Conservation (phyloP, 306 rosid species). For the Gillenia trifoliata region DNA sequence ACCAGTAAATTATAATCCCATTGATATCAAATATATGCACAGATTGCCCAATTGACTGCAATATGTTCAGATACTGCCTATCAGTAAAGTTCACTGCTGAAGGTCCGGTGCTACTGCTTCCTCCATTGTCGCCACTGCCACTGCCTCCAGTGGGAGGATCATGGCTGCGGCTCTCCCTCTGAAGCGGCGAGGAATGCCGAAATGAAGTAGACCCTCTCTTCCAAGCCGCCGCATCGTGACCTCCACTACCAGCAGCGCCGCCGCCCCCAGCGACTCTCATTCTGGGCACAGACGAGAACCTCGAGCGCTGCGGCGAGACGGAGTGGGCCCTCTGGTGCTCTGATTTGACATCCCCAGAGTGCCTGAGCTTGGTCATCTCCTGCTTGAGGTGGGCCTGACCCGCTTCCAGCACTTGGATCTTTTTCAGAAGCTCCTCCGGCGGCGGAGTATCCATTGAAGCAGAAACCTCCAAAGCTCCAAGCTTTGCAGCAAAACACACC, state of each 20-base stretch:
- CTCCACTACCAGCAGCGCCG: conserved; percentile 2
- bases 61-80: conserved; percentile 71
- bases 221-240: conserved; percentile 30
- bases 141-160: conserved; percentile 33
- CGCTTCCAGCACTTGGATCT: conserved; percentile 81
- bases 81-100: conserved; percentile 67
- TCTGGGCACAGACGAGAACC: conserved; percentile 35
- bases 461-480: not conserved
- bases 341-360: conserved; percentile 23
- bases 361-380: conserved; percentile 74
- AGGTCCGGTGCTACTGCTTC: conserved; percentile 34
- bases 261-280: conserved; percentile 28
- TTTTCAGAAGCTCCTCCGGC: conserved; percentile 68
- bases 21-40: conserved; percentile 80
- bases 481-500: not conserved
- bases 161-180: conserved; percentile 68
- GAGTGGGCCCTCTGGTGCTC: conserved; percentile 86
- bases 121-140: conserved; percentile 5
- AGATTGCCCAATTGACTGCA: conserved; percentile 95
- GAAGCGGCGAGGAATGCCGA: conserved; percentile 81
- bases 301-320: conserved; percentile 82
- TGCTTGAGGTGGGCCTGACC: conserved; percentile 80
- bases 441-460: conserved; percentile 55
- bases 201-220: conserved; percentile 58
- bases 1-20: conserved; percentile 75